A percentile compares a stretch with the other conserved stretches of the same genome.
phyloP scores from a whole-genome alignment of 352 stramenopile species.

The Pythium chondricola region DNA sequence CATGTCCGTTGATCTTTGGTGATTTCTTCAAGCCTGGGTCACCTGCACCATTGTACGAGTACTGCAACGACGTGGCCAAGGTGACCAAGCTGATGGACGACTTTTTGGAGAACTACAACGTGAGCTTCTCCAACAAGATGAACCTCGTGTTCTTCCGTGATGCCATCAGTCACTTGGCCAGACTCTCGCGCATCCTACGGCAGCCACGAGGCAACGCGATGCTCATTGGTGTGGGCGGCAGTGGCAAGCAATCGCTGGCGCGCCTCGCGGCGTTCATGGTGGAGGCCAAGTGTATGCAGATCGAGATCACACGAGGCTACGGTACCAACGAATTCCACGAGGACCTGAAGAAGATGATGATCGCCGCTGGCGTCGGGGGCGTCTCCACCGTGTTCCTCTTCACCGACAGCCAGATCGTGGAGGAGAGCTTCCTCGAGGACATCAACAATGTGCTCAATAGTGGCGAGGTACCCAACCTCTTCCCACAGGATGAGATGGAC shows the following conservation, averaged over 20 bases:
- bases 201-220: constrained; percentile 94
- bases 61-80: constrained; percentile 73
- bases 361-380: constrained; percentile 86
- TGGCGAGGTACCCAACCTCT: constrained; percentile 94
- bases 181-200: constrained; percentile 87
- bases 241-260: constrained; percentile 91
- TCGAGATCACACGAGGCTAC: constrained; percentile 91
- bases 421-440: constrained; percentile 94
- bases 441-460: constrained; percentile 97
- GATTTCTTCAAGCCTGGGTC: constrained; percentile 89
- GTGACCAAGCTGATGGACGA: constrained; percentile 88
- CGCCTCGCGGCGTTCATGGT: constrained; percentile 89
- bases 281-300: constrained; percentile 88
- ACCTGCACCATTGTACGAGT: constrained; percentile 77
- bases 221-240: constrained; percentile 93
- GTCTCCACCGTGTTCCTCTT: constrained; percentile 89
- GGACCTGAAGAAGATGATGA: constrained; percentile 93
- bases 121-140: constrained; percentile 91
- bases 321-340: constrained; percentile 88
- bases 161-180: constrained; percentile 85
- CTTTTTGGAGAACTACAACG: constrained; percentile 93
- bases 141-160: constrained; percentile 95
- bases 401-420: constrained; percentile 93
- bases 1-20: constrained; percentile 87
- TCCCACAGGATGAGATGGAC: constrained; percentile 90